phyloP scores from a whole-genome alignment of 768 basidiomycete species.

The Kwoniella pini region DNA sequence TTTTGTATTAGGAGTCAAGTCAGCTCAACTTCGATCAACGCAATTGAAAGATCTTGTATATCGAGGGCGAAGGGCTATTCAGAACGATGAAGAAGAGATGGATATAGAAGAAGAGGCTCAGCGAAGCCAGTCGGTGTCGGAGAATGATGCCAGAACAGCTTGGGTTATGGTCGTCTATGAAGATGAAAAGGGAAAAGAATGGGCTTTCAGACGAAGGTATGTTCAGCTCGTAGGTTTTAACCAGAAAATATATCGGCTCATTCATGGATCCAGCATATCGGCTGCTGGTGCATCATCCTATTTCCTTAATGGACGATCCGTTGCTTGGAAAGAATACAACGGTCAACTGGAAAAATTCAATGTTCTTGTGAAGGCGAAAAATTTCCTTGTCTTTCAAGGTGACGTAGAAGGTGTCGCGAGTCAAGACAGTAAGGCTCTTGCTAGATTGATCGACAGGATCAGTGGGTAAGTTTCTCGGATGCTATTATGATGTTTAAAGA shows the following conservation, averaged over 20 bases:
- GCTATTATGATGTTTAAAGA: background rate
- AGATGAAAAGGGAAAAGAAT: constrained; percentile 76
- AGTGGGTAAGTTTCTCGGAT: constrained; percentile 61
- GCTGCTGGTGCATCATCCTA: constrained; percentile 87
- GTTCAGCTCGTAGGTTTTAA: constrained; percentile 54
- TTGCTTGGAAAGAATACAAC: constrained; percentile 88
- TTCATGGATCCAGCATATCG: constrained; percentile 67
- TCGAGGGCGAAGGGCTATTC: constrained; percentile 65
- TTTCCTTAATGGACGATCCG: constrained; percentile 73
- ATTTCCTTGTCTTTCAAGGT: constrained; percentile 98
- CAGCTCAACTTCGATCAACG: constrained; percentile 84
- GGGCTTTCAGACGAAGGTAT: constrained; percentile 87
- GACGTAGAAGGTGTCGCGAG: constrained; percentile 98
- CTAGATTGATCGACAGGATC: constrained; percentile 91
- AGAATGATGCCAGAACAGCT: constrained; percentile 82
- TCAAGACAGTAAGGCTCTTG: constrained; percentile 85
- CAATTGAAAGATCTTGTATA: constrained; percentile 96
- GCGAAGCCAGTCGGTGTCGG: constrained; percentile 59
- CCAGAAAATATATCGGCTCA: background rate
- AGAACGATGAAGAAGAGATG: constrained; percentile 40
- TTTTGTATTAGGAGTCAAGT: constrained; percentile 95
- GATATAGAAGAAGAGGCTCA: constrained; percentile 56
- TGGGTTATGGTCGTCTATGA: constrained; percentile 93
- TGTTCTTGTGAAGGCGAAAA: constrained; percentile 97
- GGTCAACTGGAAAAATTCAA: constrained; percentile 82